Percentiles rank a stretch among this genome's conserved stretches.
These are phyloP conservation scores for Berberis thunbergii DNA, from an alignment of 164 flowering plant species.

Conservation along the genomic window DNA sequence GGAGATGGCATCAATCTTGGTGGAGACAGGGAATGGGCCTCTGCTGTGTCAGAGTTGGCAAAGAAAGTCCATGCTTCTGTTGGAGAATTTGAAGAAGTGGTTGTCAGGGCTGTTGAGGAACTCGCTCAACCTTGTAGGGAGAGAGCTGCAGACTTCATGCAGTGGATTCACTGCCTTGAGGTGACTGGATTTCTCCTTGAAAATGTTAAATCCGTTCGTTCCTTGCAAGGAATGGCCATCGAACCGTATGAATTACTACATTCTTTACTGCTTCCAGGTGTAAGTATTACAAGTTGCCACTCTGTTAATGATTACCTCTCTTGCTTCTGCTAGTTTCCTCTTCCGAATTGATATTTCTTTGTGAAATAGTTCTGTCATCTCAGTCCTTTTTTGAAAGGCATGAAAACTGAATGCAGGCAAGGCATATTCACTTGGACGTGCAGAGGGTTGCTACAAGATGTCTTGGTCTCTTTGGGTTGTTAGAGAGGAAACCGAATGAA, in stretches of 20 bases:
- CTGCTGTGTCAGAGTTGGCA: slow-evolving; percentile 63
- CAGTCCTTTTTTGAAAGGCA: not conserved
- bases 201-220: slow-evolving; percentile 43
- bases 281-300: slow-evolving; percentile 16
- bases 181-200: slow-evolving; percentile 72
- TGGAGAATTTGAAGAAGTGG: slow-evolving; percentile 86
- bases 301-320: not conserved
- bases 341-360: not conserved
- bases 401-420: slow-evolving; percentile 55
- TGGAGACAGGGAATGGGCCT: slow-evolving; percentile 87
- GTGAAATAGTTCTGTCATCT: not conserved
- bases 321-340: not conserved
- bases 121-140: slow-evolving; percentile 93
- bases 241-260: slow-evolving; percentile 63
- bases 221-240: slow-evolving; percentile 41
- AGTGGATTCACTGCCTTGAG: slow-evolving; percentile 96
- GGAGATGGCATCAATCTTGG: slow-evolving; percentile 97
- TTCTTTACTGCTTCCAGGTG: slow-evolving; percentile 85
- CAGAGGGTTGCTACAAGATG: slow-evolving; percentile 81
- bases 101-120: slow-evolving; percentile 51
- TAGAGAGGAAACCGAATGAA: slow-evolving; percentile 62
- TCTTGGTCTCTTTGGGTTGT: slow-evolving; percentile 88
- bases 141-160: slow-evolving; percentile 79
- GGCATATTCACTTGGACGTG: slow-evolving; percentile 77
- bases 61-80: slow-evolving; percentile 69